phyloP scores from a whole-genome alignment of 1,139 yeast genomes.

The Komagataea norvegica region DNA sequence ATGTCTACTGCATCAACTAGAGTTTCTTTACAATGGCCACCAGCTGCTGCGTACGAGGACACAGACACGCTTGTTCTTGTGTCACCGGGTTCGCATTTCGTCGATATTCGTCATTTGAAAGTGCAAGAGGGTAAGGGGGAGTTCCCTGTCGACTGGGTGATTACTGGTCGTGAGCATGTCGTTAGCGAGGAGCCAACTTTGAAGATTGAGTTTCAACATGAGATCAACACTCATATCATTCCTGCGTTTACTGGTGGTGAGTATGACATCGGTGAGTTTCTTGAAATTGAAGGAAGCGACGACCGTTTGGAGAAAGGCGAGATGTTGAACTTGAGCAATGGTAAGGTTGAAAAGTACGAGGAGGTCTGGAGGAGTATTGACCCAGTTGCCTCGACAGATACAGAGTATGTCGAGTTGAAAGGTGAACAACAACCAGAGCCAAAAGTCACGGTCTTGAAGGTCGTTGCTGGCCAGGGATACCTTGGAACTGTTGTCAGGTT shows the following conservation, averaged over 20 bases:
- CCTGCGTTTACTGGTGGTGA: slow-evolving; percentile 18
- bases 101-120: slow-evolving; percentile 35
- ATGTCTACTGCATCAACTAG: slow-evolving; percentile 22
- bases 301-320: slow-evolving; percentile 49
- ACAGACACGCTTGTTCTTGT: slow-evolving; percentile 50
- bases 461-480: slow-evolving; percentile 10
- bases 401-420: slow-evolving; percentile 27
- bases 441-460: slow-evolving; percentile 14
- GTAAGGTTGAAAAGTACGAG: slow-evolving; percentile 40
- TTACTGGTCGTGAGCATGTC: slow-evolving; percentile 36
- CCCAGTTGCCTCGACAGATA: slow-evolving; percentile 34
- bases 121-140: slow-evolving; percentile 8
- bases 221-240: slow-evolving; percentile 36
- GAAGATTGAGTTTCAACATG: slow-evolving; percentile 37
- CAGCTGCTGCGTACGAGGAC: slow-evolving; percentile 39
- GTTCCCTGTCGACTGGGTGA: slow-evolving; percentile 38
- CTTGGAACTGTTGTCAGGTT: slow-evolving; percentile 22
- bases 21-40: slow-evolving; percentile 50
- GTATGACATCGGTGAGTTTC: slow-evolving; percentile 45
- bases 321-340: slow-evolving; percentile 47
- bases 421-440: slow-evolving; percentile 5
- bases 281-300: slow-evolving; percentile 33
- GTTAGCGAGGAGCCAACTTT: slow-evolving; percentile 14
- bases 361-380: slow-evolving; percentile 58
- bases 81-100: slow-evolving; percentile 32